Evolutionary conservation across 1,139 yeast species (phyloP).

Genomic region (Zygosaccharomyces sapae): DNA sequence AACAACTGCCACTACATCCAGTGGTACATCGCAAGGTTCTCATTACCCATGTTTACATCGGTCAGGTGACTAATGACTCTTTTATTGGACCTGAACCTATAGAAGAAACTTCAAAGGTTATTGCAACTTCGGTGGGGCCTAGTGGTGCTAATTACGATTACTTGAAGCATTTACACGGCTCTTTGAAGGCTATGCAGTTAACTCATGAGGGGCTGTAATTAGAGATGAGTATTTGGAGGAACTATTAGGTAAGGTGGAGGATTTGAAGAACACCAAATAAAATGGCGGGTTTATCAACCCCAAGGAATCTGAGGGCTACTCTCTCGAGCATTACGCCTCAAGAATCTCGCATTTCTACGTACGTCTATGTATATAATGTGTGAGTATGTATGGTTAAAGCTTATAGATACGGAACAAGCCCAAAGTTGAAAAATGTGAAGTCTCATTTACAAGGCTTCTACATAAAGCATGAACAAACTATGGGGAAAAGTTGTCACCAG

Average conservation of each 20-base stretch:
- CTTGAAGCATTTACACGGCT: conserved; percentile 48
- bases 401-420: neutral
- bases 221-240: conserved; percentile 8
- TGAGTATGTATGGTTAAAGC: neutral
- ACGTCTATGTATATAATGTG: neutral
- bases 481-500: conserved; percentile 36
- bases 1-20: conserved; percentile 32
- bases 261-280: neutral
- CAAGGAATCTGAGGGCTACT: too few species aligned
- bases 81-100: conserved; percentile 77
- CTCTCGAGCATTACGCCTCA: too few species aligned
- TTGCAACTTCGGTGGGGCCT: conserved; percentile 61
- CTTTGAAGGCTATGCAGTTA: conserved; percentile 42
- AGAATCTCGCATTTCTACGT: too few species aligned
- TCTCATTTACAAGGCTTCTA: neutral
- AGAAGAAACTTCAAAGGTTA: conserved; percentile 55
- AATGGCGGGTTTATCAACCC: too few species aligned
- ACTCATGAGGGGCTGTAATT: conserved; percentile 1
- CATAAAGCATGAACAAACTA: neutral
- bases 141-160: conserved; percentile 80
- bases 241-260: conserved; percentile 3
- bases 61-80: conserved; percentile 73
- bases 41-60: conserved; percentile 73
- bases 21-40: conserved; percentile 43
- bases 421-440: neutral